A percentile compares a stretch with the other conserved stretches of the same genome.
phyloP scores from a whole-genome alignment of 768 basidiomycete genomes.

The Pisolithus marmoratus region DNA sequence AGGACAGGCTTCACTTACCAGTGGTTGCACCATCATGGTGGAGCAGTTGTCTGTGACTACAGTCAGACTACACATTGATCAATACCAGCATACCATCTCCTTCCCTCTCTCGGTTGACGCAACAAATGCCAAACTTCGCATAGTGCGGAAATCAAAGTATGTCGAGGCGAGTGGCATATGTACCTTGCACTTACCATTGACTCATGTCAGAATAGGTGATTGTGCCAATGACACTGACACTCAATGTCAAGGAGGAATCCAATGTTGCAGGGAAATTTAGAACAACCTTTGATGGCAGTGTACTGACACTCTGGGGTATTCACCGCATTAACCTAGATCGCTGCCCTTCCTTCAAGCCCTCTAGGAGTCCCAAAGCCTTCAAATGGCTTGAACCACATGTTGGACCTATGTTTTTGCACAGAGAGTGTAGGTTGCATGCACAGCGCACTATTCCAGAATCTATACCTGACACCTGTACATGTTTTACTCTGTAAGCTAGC shows the following conservation, averaged over 20 bases:
- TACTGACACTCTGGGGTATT: constrained; percentile 29
- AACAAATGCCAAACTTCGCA: constrained; percentile 31
- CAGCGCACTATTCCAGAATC: neutral
- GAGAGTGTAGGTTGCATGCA: constrained; percentile 17
- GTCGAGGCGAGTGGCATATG: constrained; percentile 26
- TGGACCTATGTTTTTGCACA: constrained; percentile 25
- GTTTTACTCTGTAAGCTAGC: neutral
- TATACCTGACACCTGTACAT: constrained; percentile 37
- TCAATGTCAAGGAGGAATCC: constrained; percentile 13
- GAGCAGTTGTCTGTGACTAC: constrained; percentile 4
- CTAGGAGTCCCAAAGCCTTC: constrained; percentile 3
- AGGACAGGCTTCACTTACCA: constrained; percentile 11
- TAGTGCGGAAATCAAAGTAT: constrained; percentile 53
- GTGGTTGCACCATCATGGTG: constrained; percentile 16
- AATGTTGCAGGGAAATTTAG: constrained; percentile 25
- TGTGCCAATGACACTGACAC: constrained; percentile 10
- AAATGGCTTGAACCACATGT: constrained; percentile 32
- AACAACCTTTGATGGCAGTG: constrained; percentile 10
- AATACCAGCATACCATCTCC: constrained; percentile 20
- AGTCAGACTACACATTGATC: constrained; percentile 8
- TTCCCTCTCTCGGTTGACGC: constrained; percentile 44
- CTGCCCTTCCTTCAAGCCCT: constrained; percentile 28
- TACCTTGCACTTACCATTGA: neutral
- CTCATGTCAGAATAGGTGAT: constrained; percentile 18
- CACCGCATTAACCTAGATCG: constrained; percentile 35